phyloP scores from a whole-genome alignment of 2,329 filamentous ascomycete species.

The Diaporthe destruens region DNA sequence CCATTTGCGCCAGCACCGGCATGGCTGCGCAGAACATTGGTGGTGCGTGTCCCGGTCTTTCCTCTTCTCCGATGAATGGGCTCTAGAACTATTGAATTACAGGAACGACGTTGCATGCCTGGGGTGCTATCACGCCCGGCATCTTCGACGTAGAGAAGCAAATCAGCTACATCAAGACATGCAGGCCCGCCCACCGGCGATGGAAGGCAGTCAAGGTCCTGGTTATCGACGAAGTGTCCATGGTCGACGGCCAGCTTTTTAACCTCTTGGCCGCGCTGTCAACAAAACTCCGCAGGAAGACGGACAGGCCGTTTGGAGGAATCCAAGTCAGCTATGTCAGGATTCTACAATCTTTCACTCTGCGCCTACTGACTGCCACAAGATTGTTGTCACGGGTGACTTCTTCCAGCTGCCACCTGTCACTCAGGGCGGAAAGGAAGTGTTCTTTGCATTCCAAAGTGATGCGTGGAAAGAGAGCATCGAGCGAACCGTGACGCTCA shows the following conservation, averaged over 20 bases:
- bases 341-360: accelerated
- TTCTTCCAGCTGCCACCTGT: constrained; percentile 86
- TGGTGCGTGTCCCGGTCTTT: constrained; percentile 53
- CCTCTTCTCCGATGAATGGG: too few relatives aligned
- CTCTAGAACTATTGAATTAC: too few relatives aligned
- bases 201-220: constrained; percentile 80
- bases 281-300: constrained; percentile 73
- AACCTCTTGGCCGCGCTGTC: constrained; percentile 81
- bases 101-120: constrained; percentile 77
- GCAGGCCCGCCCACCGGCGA: constrained; percentile 75
- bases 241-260: constrained; percentile 83
- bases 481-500: constrained; percentile 79
- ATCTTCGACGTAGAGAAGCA: constrained; percentile 78
- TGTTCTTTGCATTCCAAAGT: constrained; percentile 80
- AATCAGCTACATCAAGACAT: constrained; percentile 78
- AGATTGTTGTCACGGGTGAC: constrained; percentile 81
- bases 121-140: constrained; percentile 79
- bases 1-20: constrained; percentile 81
- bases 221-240: constrained; percentile 81
- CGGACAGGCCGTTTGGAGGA: constrained; percentile 76
- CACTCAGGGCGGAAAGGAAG: constrained; percentile 68
- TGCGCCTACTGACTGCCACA: neutral
- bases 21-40: constrained; percentile 82
- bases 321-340: constrained; percentile 59
- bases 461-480: constrained; percentile 80